A percentile compares a stretch with the other conserved stretches of the same genome.
These are phyloP conservation scores for Saksenaea oblongispora DNA, from an alignment of 371 early-diverging fungal species.

Conservation along the genomic window DNA sequence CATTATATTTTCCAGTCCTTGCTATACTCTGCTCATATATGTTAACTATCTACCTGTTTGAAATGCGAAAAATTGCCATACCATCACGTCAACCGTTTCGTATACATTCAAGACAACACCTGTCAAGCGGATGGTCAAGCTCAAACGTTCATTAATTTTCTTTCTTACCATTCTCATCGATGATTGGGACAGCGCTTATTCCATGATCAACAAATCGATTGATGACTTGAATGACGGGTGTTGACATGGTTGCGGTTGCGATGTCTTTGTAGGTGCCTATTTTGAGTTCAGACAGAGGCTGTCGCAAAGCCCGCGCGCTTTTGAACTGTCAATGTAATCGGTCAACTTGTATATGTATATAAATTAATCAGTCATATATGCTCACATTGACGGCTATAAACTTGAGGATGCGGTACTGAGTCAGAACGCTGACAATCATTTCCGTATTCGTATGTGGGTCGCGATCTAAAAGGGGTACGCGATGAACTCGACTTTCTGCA, in stretches of 20 bases:
- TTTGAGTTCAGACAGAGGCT: constrained; percentile 73
- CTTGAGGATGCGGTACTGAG: constrained; percentile 89
- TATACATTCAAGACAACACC: constrained; percentile 88
- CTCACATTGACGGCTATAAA: constrained; percentile 87
- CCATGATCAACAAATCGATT: constrained; percentile 83
- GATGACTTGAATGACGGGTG: constrained; percentile 85
- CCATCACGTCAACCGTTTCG: constrained; percentile 93
- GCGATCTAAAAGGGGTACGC: constrained; percentile 86
- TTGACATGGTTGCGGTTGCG: constrained; percentile 75
- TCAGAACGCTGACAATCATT: constrained; percentile 88
- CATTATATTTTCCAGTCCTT: constrained; percentile 49
- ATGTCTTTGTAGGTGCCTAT: constrained; percentile 87
- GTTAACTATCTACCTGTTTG: background rate
- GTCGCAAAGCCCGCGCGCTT: constrained; percentile 63
- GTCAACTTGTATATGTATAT: background rate
- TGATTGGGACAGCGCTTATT: constrained; percentile 91
- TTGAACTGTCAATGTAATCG: constrained; percentile 46
- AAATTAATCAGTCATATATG: background rate
- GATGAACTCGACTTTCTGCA: constrained; percentile 78
- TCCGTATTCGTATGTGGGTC: constrained; percentile 76
- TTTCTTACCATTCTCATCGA: constrained; percentile 76
- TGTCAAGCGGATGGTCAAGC: constrained; percentile 21
- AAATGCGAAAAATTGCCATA: constrained; percentile 37
- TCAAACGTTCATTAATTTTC: background rate
- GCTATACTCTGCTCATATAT: constrained; percentile 43